Base-by-base conservation (phyloP, 2,329 filamentous ascomycete genomes). In the Fusarium sp. region DNA sequence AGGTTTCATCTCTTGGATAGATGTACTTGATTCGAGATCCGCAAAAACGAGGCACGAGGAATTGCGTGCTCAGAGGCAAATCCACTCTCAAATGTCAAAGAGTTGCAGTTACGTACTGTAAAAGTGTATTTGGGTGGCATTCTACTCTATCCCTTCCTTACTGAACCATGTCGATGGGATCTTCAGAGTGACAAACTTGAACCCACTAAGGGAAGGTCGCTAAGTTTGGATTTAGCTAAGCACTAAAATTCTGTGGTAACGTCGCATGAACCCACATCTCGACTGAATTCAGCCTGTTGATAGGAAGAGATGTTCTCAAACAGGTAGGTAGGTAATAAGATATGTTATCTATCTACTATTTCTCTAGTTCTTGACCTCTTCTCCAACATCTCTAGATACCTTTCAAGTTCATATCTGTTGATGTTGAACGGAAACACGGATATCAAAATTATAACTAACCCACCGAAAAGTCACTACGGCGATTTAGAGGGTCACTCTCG, bases 21-120 rank as follows among this genome's bases (percentile, higher is more conserved):
- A 44, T 64, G 38, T 42, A 58, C 31, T 50, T 20, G 29, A 15
- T 29, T 57, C 41, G 8, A 63, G 54, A 52, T 27, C 49, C 62
- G 64, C 62, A 46, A 49, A 56, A 54, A 42, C 42, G 49, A 65
- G 38, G 71, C 75, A 75, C 74, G 68, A 71, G 75, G 63, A 63
- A 76, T 76, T 76, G 75, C 75, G 75, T 76, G 75, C 75, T 76
- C 75, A 72, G 58, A 67, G 65, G 68, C 70, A 62, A 69, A 73
- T 55, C 62, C 71, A 76, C 75, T 60, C 36, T 9, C n/a, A 38
- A 35, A 27, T 39, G 38, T 68, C 42, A 47, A 39, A 36, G 45
- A 54, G 55, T 57, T 71, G 33, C 42, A 70, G 65, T 65, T 70
- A 72, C 45, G 69, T 69, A 72, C 64, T 44, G 50, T 20, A 17